phyloP scores from a whole-genome alignment of 306 rosid genomes.

The Vigna unguiculata region DNA sequence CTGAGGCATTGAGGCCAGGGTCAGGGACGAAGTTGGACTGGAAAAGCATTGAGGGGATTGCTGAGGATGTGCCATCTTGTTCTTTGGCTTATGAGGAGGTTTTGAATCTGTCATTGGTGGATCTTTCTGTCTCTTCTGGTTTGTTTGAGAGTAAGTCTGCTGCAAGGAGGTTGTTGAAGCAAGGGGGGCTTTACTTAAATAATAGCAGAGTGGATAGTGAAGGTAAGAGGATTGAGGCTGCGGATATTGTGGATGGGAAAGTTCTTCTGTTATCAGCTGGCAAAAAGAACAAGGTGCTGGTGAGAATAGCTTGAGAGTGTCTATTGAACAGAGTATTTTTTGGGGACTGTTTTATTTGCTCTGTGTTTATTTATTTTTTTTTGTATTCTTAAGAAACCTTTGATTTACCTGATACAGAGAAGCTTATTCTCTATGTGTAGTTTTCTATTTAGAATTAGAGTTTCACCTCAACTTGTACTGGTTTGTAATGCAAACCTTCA shows the following conservation, averaged over 20 bases:
- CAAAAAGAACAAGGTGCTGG: slow-evolving; percentile 94
- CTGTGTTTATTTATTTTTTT: slow-evolving; percentile 28
- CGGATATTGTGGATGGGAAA: slow-evolving; percentile 87
- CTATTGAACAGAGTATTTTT: slow-evolving; percentile 41
- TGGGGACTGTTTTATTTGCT: slow-evolving; percentile 22
- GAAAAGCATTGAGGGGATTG: slow-evolving; percentile 83
- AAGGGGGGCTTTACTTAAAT: slow-evolving; percentile 95
- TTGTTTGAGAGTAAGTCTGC: slow-evolving; percentile 89
- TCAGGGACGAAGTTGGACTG: slow-evolving; percentile 88
- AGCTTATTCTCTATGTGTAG: background rate
- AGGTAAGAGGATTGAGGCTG: slow-evolving; percentile 64
- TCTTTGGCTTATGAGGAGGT: slow-evolving; percentile 74
- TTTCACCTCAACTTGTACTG: background rate
- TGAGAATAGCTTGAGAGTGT: slow-evolving; percentile 62
- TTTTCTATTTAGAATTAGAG: background rate
- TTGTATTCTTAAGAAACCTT: slow-evolving; percentile 30
- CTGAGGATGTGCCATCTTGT: slow-evolving; percentile 88
- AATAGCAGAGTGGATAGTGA: slow-evolving; percentile 79
- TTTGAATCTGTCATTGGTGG: slow-evolving; percentile 67
- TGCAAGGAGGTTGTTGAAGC: slow-evolving; percentile 86
- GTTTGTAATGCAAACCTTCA: background rate
- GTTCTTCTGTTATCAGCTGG: slow-evolving; percentile 93
- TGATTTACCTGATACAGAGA: slow-evolving; percentile 25
- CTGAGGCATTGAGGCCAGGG: slow-evolving; percentile 91
- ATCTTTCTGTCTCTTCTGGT: slow-evolving; percentile 88